Conservation (phyloP, 129 eudicot species). For the Gnaphalium uliginosum region DNA sequence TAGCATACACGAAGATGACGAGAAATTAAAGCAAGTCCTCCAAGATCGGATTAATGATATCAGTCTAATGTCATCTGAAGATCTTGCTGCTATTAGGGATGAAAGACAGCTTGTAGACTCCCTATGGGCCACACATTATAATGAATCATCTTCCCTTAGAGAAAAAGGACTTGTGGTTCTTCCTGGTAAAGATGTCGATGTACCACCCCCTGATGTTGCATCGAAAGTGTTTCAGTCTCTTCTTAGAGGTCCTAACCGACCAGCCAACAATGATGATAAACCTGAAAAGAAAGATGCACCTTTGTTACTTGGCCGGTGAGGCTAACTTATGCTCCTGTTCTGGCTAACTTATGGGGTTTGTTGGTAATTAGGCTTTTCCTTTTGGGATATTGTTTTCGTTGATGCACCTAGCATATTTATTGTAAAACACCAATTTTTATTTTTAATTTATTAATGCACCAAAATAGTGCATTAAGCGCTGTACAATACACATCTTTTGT, state of each 20-base stretch:
- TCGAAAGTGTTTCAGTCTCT: conserved; percentile 73
- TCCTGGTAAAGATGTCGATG: conserved; percentile 58
- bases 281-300: conserved; percentile 65
- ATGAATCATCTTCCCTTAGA: conserved; percentile 76
- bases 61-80: conserved; percentile 73
- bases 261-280: conserved; percentile 22
- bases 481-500: too few species aligned
- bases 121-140: conserved; percentile 58
- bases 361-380: background rate
- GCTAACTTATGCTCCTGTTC: background rate
- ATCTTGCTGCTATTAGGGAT: conserved; percentile 71
- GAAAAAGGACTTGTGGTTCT: conserved; percentile 86
- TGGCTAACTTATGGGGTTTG: background rate
- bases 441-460: background rate
- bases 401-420: background rate
- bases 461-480: too few species aligned
- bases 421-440: background rate
- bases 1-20: conserved; percentile 44
- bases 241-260: conserved; percentile 51
- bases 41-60: conserved; percentile 68
- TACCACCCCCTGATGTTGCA: conserved; percentile 81
- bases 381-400: background rate
- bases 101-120: conserved; percentile 84
- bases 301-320: conserved; percentile 61
- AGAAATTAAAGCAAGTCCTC: conserved; percentile 64